Evolutionary conservation across 345 rosid genomes (phyloP).

Genomic region (Populus tremula): DNA sequence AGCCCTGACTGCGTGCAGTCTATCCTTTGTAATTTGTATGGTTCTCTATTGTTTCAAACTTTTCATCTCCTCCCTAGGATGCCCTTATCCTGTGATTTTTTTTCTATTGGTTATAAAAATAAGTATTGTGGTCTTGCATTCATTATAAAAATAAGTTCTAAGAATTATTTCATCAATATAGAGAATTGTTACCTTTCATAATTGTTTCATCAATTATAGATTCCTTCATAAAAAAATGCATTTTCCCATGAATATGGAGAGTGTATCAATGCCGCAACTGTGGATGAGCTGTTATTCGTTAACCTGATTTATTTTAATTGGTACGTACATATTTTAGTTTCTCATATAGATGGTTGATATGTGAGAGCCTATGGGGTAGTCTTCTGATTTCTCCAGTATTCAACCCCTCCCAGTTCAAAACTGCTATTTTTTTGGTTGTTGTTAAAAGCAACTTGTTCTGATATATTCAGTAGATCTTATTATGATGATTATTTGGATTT

Average conservation of each 20-base stretch:
- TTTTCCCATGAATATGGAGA: not conserved
- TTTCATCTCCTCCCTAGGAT: not conserved
- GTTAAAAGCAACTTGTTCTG: not conserved
- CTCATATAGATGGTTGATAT: not conserved
- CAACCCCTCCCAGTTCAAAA: not conserved
- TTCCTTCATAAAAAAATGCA: too few species aligned
- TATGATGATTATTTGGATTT: not conserved
- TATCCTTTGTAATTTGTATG: not conserved
- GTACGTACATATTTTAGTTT: not conserved
- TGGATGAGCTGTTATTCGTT: not conserved
- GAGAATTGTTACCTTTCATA: not conserved
- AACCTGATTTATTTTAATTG: not conserved
- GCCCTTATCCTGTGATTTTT: constrained; percentile 2
- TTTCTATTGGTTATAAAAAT: not conserved
- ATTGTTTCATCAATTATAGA: not conserved
- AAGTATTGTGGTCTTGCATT: not conserved
- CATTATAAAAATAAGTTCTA: not conserved
- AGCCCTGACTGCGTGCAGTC: not conserved
- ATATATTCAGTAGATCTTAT: not conserved
- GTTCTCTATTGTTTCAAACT: not conserved
- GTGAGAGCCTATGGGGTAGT: not conserved
- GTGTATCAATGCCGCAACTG: not conserved
- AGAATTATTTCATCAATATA: not conserved
- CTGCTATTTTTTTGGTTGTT: not conserved
- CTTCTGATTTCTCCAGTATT: not conserved